Percentiles rank a stretch among this genome's conserved stretches.
These are phyloP conservation scores for Tulasnella sp. DNA, from an alignment of 768 basidiomycete genomes.

Conservation along the genomic window DNA sequence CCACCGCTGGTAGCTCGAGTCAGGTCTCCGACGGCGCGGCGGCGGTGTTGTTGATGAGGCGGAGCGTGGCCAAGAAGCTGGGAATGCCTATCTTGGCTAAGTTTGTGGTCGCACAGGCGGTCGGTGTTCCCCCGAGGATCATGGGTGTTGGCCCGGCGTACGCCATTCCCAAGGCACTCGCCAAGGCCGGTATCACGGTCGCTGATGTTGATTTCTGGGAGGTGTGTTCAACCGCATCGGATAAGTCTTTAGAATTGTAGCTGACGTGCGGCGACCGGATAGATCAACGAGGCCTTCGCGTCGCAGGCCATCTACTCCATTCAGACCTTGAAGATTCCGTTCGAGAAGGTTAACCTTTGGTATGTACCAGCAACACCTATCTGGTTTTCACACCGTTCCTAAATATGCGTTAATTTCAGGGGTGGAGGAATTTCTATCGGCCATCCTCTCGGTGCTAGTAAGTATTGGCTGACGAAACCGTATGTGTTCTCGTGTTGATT, in stretches of 20 bases:
- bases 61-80: conserved; percentile 69
- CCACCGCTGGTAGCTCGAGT: conserved; percentile 78
- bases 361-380: neutral
- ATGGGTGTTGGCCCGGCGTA: conserved; percentile 90
- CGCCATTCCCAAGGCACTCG: conserved; percentile 69
- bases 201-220: conserved; percentile 83
- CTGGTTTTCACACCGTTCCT: neutral
- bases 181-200: conserved; percentile 49
- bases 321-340: conserved; percentile 56
- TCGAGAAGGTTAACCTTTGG: conserved; percentile 72
- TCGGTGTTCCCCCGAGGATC: conserved; percentile 77
- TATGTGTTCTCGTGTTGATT: conserved; percentile 9
- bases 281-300: conserved; percentile 85
- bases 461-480: conserved; percentile 28
- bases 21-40: conserved; percentile 92
- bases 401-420: neutral
- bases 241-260: no score
- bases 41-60: conserved; percentile 72
- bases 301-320: conserved; percentile 56
- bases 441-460: conserved; percentile 78
- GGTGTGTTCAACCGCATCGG: neutral
- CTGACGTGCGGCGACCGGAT: neutral
- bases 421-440: conserved; percentile 88
- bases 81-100: conserved; percentile 83
- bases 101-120: conserved; percentile 55